Conservation (phyloP, 352 stramenopile genomes). For the Thalassiosira livingstoniorum region DNA sequence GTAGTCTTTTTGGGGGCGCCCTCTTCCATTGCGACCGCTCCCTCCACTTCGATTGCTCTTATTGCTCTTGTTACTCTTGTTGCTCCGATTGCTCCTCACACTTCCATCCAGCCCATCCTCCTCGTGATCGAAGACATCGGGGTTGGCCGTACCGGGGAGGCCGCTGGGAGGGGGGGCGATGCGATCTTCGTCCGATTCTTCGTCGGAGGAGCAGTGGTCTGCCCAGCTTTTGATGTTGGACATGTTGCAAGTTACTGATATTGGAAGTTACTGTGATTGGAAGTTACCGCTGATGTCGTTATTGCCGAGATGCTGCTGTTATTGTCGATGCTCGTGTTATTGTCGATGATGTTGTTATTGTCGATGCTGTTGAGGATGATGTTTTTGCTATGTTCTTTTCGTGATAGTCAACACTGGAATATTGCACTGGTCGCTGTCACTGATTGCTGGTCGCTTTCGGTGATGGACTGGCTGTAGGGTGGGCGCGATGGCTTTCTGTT, state of each 20-base stretch:
- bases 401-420: no score
- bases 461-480: no score
- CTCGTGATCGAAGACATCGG: slow-evolving; percentile 6
- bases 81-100: neutral
- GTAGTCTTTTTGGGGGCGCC: slow-evolving; percentile 4
- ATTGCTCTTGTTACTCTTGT: slow-evolving; percentile 1
- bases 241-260: slow-evolving; percentile 22
- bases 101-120: neutral
- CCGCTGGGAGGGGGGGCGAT: slow-evolving; percentile 31
- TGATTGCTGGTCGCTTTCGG: no score
- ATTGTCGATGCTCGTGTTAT: no score
- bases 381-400: no score
- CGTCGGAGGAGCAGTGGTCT: slow-evolving; percentile 69
- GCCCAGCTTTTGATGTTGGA: slow-evolving; percentile 69
- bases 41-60: neutral
- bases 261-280: no score
- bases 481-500: no score
- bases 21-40: neutral
- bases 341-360: no score
- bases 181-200: slow-evolving; percentile 56
- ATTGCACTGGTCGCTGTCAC: no score
- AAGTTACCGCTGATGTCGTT: no score
- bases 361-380: no score
- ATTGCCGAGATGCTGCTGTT: no score
- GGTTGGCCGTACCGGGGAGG: slow-evolving; percentile 2